Conservation (phyloP, 371 early-diverging fungal species). For the Mortierella sp. region DNA sequence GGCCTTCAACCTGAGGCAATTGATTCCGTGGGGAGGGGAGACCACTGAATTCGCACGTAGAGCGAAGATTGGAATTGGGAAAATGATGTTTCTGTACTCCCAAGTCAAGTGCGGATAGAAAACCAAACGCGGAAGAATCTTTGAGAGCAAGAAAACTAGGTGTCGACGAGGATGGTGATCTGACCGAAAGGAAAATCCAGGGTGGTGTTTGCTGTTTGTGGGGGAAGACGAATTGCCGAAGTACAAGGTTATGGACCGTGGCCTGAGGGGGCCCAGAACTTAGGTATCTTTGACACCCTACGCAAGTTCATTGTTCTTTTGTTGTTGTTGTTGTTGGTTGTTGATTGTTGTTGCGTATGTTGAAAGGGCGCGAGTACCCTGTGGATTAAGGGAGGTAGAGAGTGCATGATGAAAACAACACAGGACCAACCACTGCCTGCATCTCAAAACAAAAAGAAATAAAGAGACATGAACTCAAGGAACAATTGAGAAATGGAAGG, state of each 20-base stretch:
- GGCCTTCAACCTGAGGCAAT: background rate
- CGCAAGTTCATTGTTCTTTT: background rate
- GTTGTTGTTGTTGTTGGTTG: background rate
- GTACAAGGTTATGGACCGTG: constrained; percentile 7
- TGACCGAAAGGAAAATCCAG: background rate
- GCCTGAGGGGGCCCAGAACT: background rate
- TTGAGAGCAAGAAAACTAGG: background rate
- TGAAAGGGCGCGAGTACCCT: background rate
- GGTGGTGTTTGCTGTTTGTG: constrained; percentile 1
- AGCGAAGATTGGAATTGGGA: background rate
- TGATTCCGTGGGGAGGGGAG: background rate
- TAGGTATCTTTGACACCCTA: background rate
- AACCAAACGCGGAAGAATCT: constrained; percentile 1
- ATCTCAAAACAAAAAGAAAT: background rate
- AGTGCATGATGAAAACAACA: background rate
- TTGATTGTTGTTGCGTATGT: background rate
- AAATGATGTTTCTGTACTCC: background rate
- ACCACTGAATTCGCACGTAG: background rate
- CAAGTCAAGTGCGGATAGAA: background rate
- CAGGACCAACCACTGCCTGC: background rate
- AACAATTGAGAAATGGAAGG: background rate
- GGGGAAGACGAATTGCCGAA: constrained; percentile 6
- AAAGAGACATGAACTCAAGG: constrained; percentile 2
- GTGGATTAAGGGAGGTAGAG: background rate
- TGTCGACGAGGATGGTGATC: background rate